Conservation (phyloP, 495 filamentous ascomycete genomes). For the Paragyromitra xinjiangensis region DNA sequence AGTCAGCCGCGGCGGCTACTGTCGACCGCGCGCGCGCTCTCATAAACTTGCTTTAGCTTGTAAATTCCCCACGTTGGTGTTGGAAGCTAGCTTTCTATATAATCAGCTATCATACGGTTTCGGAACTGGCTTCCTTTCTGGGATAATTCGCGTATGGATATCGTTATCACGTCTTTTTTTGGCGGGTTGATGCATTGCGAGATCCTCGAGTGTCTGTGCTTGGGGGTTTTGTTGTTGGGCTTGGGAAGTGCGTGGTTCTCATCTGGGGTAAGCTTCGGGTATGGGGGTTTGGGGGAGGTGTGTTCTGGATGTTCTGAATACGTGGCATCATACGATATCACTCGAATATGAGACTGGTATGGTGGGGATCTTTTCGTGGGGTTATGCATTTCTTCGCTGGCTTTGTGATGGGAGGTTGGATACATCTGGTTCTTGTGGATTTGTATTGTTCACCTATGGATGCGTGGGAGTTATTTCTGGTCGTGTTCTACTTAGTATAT, state of each 20-base stretch:
- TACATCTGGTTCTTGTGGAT: not conserved
- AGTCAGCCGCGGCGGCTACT: slow-evolving; percentile 19
- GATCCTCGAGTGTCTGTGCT: slow-evolving; percentile 9
- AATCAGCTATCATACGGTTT: not conserved
- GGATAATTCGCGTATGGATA: slow-evolving; percentile 15
- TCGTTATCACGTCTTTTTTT: slow-evolving; percentile 34
- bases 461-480: not conserved
- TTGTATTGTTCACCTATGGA: not conserved
- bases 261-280: slow-evolving; percentile 4
- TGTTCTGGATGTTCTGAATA: not conserved
- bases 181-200: slow-evolving; percentile 14
- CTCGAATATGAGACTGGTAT: slow-evolving; percentile 13
- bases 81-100: slow-evolving; percentile 11
- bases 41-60: slow-evolving; percentile 10
- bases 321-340: slow-evolving; percentile 31
- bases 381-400: slow-evolving; percentile 12
- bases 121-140: slow-evolving; percentile 40
- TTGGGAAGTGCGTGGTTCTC: not conserved
- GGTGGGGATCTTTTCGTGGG: not conserved
- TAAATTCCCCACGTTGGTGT: not conserved
- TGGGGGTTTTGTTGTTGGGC: not conserved
- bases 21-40: not conserved
- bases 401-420: not conserved
- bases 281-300: not conserved
- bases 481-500: not conserved